phyloP scores from a whole-genome alignment of 371 early-diverging fungal genomes.

The Rhizopus microsporus region DNA sequence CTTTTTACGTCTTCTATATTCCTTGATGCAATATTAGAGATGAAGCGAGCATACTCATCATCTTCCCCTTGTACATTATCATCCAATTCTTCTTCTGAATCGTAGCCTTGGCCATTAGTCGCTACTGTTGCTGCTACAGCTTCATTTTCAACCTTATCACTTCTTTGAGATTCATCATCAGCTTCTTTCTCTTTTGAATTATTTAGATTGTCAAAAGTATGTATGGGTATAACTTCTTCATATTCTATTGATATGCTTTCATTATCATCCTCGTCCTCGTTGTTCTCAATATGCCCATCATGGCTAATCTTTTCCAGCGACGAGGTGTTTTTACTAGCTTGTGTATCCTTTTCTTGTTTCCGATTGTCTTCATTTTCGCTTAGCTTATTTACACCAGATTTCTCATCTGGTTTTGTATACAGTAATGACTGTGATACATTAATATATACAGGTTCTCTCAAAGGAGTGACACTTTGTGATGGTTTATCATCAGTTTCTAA shows the following conservation, averaged over 20 bases:
- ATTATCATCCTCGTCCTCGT: no score
- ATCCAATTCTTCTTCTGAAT: conserved; percentile 45
- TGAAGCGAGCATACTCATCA: conserved; percentile 55
- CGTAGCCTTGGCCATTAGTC: conserved; percentile 29
- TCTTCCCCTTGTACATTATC: conserved; percentile 47
- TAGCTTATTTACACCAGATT: neutral
- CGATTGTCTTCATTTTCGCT: conserved; percentile 4
- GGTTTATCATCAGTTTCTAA: neutral
- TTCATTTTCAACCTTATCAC: neutral
- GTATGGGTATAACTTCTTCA: neutral
- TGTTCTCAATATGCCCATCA: no score
- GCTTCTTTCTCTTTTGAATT: neutral
- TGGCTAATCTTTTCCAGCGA: no score
- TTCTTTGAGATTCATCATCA: neutral
- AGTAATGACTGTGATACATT: conserved; percentile 1
- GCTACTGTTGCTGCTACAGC: neutral
- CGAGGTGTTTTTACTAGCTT: no score
- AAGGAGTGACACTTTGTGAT: neutral
- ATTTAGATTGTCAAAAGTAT: neutral
- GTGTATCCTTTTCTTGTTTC: neutral
- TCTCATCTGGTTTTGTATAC: neutral
- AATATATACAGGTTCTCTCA: neutral
- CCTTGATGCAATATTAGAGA: conserved; percentile 52
- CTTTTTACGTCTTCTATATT: conserved; percentile 44
- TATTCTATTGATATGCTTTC: no score